Evolutionary conservation across 305 asterid genomes (phyloP), one percentile per base, ranked within the genome.

Genomic region (Fraxinus xanthoxyloides): DNA sequence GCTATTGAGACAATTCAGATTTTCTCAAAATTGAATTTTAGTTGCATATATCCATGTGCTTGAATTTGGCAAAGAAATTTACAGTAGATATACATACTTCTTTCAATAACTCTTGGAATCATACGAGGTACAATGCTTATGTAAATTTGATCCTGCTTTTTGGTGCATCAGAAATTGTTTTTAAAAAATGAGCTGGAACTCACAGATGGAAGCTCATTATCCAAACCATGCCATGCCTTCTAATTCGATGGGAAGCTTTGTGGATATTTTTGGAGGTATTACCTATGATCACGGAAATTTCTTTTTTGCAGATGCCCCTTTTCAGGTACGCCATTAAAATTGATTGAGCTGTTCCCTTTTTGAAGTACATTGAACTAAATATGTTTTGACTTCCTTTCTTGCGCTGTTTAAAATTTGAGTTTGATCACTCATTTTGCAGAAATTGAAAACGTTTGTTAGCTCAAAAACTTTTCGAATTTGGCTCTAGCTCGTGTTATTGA

Each of bases 221-320:
- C 84, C 91, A 76, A 89, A 88, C 86, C 88, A 89, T 76, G 89
- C 87, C 70, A 79, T 84, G 93, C 97, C 98, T 15, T 94, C 92
- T 76, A 92, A 89, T 82, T 94, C 97, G 40, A 88, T 90, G 63
- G 98, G 97, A 81, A 92, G 97, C 83, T 94, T 93, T 83, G 93
- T 94, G 80, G 98, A 93, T 89, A 93, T 91, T 83, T 93, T 94
- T 80, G 98, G 97, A 81, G 97, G 97, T 76, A 88, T 93, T 80
- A 91, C 97, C 48, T 94, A 92, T 81, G 97, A 94, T 82, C 97
- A 94, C 82, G 90, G 91, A 31, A 90, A 93, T 88, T 94, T 90
- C 89, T 92, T 94, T 82, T 94, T 94, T 75, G 90, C 97, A 2
- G 97, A 92, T 76, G 80, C 92, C 61, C 84, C 86, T 72, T 92